phyloP scores from a whole-genome alignment of 768 basidiomycete species.

The Aureoboletus auriporus region DNA sequence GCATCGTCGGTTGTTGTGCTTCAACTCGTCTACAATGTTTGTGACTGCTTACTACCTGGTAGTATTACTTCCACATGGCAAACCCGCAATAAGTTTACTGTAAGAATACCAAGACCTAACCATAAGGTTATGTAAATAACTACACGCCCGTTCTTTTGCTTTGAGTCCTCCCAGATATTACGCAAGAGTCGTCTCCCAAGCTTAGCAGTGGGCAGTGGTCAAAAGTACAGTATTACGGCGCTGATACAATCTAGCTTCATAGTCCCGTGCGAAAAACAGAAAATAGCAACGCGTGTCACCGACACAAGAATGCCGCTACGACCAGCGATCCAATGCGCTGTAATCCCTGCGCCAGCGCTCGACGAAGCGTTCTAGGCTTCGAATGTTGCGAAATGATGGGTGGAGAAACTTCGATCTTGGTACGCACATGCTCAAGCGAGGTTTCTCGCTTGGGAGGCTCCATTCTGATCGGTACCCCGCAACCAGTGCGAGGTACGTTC shows the following conservation, averaged over 20 bases:
- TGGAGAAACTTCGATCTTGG: constrained; percentile 17
- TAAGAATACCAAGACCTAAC: constrained; percentile 1
- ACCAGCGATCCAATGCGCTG: constrained; percentile 28
- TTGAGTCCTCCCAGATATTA: constrained; percentile 10
- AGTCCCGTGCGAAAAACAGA: constrained; percentile 21
- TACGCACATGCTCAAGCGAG: constrained; percentile 21
- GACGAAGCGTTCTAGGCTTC: constrained; percentile 23
- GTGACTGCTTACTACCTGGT: constrained; percentile 27
- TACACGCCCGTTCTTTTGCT: constrained; percentile 8
- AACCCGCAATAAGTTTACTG: constrained; percentile 7
- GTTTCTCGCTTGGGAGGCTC: constrained; percentile 20
- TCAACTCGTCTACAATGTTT: constrained; percentile 23
- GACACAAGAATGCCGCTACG: constrained; percentile 28
- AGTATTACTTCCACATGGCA: constrained; percentile 20
- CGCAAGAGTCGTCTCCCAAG: constrained; percentile 6
- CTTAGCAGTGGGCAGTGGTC: constrained; percentile 5
- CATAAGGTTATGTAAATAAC: constrained; percentile 30
- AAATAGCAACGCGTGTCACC: constrained; percentile 16
- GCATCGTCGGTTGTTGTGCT: constrained; percentile 24
- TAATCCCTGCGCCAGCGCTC: constrained; percentile 20
- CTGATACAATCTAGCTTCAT: constrained; percentile 21
- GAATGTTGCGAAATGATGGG: constrained; percentile 19
- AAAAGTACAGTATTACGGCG: constrained; percentile 18
- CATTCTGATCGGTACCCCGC: constrained; percentile 18
- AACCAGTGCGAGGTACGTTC: constrained; percentile 20